Base-by-base conservation (phyloP, 371 early-diverging fungal species). In the Cokeromyces recurvatus region DNA sequence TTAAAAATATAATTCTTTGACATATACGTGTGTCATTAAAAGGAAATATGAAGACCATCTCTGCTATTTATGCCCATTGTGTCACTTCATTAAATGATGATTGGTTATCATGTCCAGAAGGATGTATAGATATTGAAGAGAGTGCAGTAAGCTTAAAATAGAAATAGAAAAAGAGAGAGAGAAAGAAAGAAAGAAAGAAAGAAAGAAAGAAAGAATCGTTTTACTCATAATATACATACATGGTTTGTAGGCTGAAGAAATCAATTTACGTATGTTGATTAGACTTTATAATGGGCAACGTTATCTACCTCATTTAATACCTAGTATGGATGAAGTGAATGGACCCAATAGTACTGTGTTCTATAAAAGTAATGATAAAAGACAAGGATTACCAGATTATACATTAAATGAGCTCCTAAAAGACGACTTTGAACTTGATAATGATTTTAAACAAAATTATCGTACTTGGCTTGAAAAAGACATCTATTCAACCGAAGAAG, bases 11-110 rank as follows among this genome's bases (percentile, higher is more conserved):
- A n/a, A n/a, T n/a, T n/a, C n/a, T n/a, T n/a, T n/a, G n/a, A n/a
- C 29, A 27, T 11, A 7, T 7, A 27, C 11, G 29, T 19, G 4
- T 19, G 46, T 19, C 29, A 31, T 12, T 49, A n/a, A n/a, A n/a
- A 82, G 81, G 64, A 22, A 90, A 91, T 49, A 89, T 90, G 89
- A 84, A 79, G 48, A 78, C 86, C 8, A 82, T 92, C 15, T 89
- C 93, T 7, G 74, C 84, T 0, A 89, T 91, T 19, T 91, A 84
- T 59, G 46, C 84, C 38, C 78, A 77, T 23, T 75, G 89, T 42
- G 66, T 79, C 5, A 87, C 89, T 0, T 67, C 64, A 41, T 56
- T 89, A 20, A 64, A 74, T 27, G 90, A 91, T 45, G 88, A 89
- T 29, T 90, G 85, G 78, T 62, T 92, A 16, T 71, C 81, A 1